Evolutionary conservation across 1,284 basidiomycete species (phyloP), one percentile per base, ranked within the genome.

Genomic region (Tremellales sp.): DNA sequence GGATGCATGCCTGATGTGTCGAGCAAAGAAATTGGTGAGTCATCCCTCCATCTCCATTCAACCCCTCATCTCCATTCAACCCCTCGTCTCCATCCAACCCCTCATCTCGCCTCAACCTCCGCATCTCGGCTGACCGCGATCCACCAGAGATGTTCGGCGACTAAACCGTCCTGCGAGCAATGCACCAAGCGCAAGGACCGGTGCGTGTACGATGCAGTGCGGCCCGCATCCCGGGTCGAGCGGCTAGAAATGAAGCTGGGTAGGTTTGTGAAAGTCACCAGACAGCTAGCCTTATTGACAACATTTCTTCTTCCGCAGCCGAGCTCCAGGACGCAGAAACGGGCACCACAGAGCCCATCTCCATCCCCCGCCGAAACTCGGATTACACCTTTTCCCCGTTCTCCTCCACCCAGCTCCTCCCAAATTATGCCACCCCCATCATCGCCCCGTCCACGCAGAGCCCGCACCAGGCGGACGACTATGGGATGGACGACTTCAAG

Each of bases 11-110:
- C 48, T 65, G n/a, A 63, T 62, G 58, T 65, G 62, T 43, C 45
- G 62, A 40, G 62, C 62, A 1, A 65, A 65, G 43, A 65, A 65
- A 33, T 48, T 65, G 9, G 62, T 59, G n/a, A 47, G 61, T 61
- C 5, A 2, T 29, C 36, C 14, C 7, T 24, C 31, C 38, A 36
- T 9, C 26, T 6, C 5, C 24, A 0, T 13, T 14, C 1, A 19
- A 8, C 7, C 7, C 16, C 18, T 26, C 28, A 25, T 22, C 9
- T 13, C 18, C 18, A 6, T 12, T 7, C 29, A 35, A 18, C 14
- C 12, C 10, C 12, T 26, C 10, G 18, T 27, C 4, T 19, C 13
- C 21, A 16, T 8, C 19, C 14, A 19, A 18, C 26, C 26, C 13
- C 27, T n/a, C n/a, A n/a, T n/a, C n/a, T n/a, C n/a, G n/a, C n/a